Percentiles rank a stretch among this genome's conserved stretches.
Evolutionary conservation across 257 asterid species (phyloP).

Genomic region (Solanum tarapatanum): DNA sequence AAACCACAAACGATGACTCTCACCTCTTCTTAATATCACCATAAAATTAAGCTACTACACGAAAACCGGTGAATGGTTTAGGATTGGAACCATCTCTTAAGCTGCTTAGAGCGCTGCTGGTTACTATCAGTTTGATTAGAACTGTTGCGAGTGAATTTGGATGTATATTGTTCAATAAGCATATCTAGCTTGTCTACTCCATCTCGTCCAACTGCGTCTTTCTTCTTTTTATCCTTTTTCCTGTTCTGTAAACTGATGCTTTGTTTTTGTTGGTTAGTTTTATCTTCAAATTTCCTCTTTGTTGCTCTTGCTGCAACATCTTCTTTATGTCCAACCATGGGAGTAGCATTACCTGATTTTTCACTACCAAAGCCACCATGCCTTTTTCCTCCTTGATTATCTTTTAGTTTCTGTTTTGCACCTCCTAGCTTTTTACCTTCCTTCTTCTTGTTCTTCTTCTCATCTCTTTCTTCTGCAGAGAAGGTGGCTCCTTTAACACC

Average conservation of each 20-base stretch:
- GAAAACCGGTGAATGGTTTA: constrained; percentile 1
- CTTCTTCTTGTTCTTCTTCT: constrained; percentile 26
- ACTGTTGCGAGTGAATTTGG: constrained; percentile 43
- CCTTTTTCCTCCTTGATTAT: constrained; percentile 13
- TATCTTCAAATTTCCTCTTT: constrained; percentile 15
- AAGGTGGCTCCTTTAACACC: constrained; percentile 7
- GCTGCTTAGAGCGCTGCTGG: constrained; percentile 53
- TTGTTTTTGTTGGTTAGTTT: constrained; percentile 18
- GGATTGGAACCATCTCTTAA: constrained; percentile 79
- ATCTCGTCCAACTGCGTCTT: constrained; percentile 68
- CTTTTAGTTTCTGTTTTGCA: constrained; percentile 7
- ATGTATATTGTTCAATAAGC: constrained; percentile 66
- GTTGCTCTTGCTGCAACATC: constrained; percentile 7
- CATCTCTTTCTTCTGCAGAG: constrained; percentile 13
- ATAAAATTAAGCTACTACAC: neutral
- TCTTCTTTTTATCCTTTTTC: constrained; percentile 44
- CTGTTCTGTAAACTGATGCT: constrained; percentile 11
- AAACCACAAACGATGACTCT: neutral
- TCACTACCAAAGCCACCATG: constrained; percentile 1
- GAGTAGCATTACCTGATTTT: constrained; percentile 3
- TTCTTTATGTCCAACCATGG: constrained; percentile 14
- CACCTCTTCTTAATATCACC: neutral
- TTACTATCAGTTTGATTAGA: constrained; percentile 21
- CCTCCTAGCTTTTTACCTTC: constrained; percentile 6
- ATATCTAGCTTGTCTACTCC: constrained; percentile 57